Percentiles rank a stretch among this genome's conserved stretches.
phyloP scores from a whole-genome alignment of 768 basidiomycete genomes.

The Amylocystis lapponica region DNA sequence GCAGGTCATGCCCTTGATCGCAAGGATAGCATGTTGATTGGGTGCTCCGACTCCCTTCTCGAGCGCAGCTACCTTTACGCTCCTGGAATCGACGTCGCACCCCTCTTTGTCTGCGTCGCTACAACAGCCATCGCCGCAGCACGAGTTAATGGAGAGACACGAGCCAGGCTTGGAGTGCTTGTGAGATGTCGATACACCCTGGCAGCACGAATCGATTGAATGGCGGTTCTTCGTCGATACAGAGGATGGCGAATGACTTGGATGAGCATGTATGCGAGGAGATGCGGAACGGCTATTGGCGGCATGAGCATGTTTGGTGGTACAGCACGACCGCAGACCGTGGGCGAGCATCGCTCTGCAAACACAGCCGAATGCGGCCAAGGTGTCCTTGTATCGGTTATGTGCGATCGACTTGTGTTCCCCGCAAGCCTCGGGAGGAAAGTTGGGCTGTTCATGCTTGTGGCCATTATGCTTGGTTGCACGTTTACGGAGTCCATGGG shows the following conservation, averaged over 20 bases:
- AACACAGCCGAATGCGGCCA: slow-evolving; percentile 24
- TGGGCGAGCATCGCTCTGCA: slow-evolving; percentile 23
- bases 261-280: background rate
- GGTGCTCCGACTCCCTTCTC: slow-evolving; percentile 5
- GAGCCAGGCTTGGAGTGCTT: slow-evolving; percentile 3
- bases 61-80: slow-evolving; percentile 5
- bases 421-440: slow-evolving; percentile 20
- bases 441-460: background rate
- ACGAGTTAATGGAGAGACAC: slow-evolving; percentile 13
- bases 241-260: background rate
- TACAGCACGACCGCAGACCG: slow-evolving; percentile 22
- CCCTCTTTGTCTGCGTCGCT: slow-evolving; percentile 3
- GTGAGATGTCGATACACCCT: background rate
- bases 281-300: slow-evolving; percentile 1
- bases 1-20: slow-evolving; percentile 26
- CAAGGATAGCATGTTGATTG: slow-evolving; percentile 15
- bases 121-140: slow-evolving; percentile 6
- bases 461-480: background rate
- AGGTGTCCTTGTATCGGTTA: slow-evolving; percentile 21
- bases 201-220: background rate
- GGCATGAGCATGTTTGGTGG: slow-evolving; percentile 1
- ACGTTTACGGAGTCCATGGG: slow-evolving; percentile 18
- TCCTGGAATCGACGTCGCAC: slow-evolving; percentile 2
- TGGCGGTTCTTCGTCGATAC: background rate
- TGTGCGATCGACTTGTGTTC: slow-evolving; percentile 20